Base-by-base conservation (phyloP, 1,284 basidiomycete species). In the Agroathelia rolfsii region DNA sequence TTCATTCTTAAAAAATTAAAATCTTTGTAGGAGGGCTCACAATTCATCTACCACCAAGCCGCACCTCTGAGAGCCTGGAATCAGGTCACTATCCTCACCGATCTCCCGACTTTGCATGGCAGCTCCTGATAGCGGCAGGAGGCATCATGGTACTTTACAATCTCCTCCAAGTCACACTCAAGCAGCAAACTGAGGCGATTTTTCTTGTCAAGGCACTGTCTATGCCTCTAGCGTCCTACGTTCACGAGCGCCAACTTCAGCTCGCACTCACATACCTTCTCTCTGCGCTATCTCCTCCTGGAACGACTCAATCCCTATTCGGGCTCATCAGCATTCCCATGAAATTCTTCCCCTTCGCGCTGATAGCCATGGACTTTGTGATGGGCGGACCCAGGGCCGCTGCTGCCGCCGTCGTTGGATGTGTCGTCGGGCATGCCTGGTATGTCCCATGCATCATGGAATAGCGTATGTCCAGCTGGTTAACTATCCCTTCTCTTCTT, bases 391-490 rank as follows among this genome's bases (percentile, higher is more conserved):
- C 73, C 0, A 23, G 36, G 0, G 66, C 65, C 3, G 81, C 75
- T 3, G 69, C 75, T 2, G 50, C 61, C 34, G 60, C 69, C 30
- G 51, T 83, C 18, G 78, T 79, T 0, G 88, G 87, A 2, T 65
- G 82, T 13, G 61, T 86, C 24, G 67, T 78, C 1, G 87, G 83
- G 0, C 84, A 90, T 48, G 52, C 71, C 3, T 89, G 83, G 82
- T 84, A n/a, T n/a, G n/a, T n/a, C n/a, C n/a, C n/a, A n/a, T n/a
- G n/a, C n/a, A n/a, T n/a, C n/a, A n/a, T n/a, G n/a, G n/a, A n/a
- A n/a, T n/a, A n/a, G n/a, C n/a, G n/a, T n/a, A n/a, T n/a, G n/a
- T n/a, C n/a, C n/a, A n/a, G n/a, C n/a, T n/a, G n/a, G n/a, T n/a
- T n/a, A n/a, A n/a, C n/a, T n/a, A n/a, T n/a, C n/a, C n/a, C n/a